phyloP scores from a whole-genome alignment of 2,329 filamentous ascomycete species.

The Paecilomyces variotii region DNA sequence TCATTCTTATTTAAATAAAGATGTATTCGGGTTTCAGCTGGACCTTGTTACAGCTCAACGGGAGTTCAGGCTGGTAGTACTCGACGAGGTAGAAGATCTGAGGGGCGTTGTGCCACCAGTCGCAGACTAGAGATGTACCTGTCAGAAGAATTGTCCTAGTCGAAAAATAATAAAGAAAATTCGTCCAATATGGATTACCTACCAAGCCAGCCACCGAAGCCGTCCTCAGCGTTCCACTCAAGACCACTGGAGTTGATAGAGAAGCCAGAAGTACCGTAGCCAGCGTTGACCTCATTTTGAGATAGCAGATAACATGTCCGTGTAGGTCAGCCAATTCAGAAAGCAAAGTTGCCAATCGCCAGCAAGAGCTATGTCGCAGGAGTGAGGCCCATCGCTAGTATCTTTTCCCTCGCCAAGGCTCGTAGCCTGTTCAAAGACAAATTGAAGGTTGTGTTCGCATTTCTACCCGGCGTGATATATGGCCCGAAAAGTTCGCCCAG shows the following conservation, averaged over 20 bases:
- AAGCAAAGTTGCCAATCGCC: too few relatives aligned
- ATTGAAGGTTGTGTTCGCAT: too few relatives aligned
- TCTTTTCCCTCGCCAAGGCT: too few relatives aligned
- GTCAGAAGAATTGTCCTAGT: background rate
- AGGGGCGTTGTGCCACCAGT: constrained; percentile 32
- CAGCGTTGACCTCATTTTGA: constrained; percentile 30
- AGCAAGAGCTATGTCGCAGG: too few relatives aligned
- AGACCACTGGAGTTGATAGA: constrained; percentile 19
- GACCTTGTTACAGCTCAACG: constrained; percentile 27
- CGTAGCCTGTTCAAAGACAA: too few relatives aligned
- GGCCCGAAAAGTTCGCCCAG: too few relatives aligned
- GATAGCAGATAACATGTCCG: too few relatives aligned
- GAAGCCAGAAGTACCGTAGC: constrained; percentile 23
- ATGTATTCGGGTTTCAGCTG: constrained; percentile 18
- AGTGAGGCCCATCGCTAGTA: too few relatives aligned
- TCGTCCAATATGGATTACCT: constrained; percentile 10
- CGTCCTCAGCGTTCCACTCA: constrained; percentile 16
- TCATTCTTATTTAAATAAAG: constrained; percentile 8
- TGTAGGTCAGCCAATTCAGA: too few relatives aligned
- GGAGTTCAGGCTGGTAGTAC: constrained; percentile 14
- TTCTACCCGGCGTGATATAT: too few relatives aligned
- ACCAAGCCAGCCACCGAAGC: constrained; percentile 34
- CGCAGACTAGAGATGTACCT: constrained; percentile 23
- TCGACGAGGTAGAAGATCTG: constrained; percentile 31
- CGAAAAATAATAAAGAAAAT: background rate